A percentile compares a stretch with the other conserved stretches of the same genome.
Evolutionary conservation across 108 stramenopile species (phyloP).

Genomic region (Cylindrotheca closterium): DNA sequence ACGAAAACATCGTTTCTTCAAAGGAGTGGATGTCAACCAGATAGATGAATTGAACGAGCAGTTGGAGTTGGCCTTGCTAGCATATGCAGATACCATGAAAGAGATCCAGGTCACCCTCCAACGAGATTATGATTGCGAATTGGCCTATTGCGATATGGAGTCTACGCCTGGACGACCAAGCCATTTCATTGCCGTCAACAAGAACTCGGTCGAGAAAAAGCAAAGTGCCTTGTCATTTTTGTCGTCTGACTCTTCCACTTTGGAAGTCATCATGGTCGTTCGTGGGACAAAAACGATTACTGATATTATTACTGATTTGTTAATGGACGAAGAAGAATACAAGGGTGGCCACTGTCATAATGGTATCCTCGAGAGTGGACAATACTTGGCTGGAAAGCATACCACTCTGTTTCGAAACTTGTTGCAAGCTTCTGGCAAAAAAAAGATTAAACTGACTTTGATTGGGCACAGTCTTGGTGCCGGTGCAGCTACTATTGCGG

Average conservation of each 20-base stretch:
- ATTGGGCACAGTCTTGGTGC: constrained; percentile 80
- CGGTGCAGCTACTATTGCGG: constrained; percentile 76
- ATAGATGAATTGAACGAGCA: constrained; percentile 67
- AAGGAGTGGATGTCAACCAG: constrained; percentile 46
- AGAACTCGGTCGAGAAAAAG: constrained; percentile 45
- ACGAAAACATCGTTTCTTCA: constrained; percentile 67
- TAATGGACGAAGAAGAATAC: constrained; percentile 65
- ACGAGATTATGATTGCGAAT: constrained; percentile 30
- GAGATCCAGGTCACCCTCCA: constrained; percentile 52
- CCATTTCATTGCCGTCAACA: constrained; percentile 65
- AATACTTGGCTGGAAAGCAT: constrained; percentile 63
- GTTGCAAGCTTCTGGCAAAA: constrained; percentile 43
- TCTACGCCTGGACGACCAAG: constrained; percentile 66
- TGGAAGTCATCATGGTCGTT: constrained; percentile 75
- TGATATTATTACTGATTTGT: constrained; percentile 76
- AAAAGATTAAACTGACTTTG: constrained; percentile 60
- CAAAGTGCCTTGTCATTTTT: constrained; percentile 23
- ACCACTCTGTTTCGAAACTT: constrained; percentile 46
- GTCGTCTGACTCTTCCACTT: constrained; percentile 34
- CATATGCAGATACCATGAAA: constrained; percentile 64
- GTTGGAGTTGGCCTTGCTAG: constrained; percentile 56
- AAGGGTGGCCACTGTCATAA: constrained; percentile 69
- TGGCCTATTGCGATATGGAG: constrained; percentile 56
- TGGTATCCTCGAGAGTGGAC: constrained; percentile 64
- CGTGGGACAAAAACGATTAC: constrained; percentile 80